Percentiles rank a stretch among this genome's conserved stretches.
phyloP scores from a whole-genome alignment of 2,329 filamentous ascomycete species.

The Calonectria naviculata region DNA sequence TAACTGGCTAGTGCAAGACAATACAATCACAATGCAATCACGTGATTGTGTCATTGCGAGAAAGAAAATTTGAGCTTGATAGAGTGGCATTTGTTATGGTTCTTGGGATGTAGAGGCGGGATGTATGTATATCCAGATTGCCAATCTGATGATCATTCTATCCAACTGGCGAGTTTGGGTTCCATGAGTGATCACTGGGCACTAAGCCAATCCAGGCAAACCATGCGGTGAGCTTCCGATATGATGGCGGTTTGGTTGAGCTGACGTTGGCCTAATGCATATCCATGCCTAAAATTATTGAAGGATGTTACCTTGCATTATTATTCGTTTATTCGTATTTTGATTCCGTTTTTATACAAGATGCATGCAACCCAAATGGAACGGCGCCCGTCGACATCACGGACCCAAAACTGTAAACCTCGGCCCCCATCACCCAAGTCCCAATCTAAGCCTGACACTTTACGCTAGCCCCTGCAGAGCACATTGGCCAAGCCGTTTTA shows the following conservation, averaged over 20 bases:
- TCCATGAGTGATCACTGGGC: neutral
- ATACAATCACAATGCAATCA: neutral
- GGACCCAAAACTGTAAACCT: neutral
- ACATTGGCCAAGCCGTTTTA: neutral
- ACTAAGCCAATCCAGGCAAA: neutral
- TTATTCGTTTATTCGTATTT: neutral
- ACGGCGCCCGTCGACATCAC: too few species aligned
- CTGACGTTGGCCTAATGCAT: neutral
- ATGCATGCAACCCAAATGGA: neutral
- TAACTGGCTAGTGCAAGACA: neutral
- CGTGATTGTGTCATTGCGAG: neutral
- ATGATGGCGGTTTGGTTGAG: neutral
- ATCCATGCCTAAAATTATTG: neutral
- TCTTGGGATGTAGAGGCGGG: too few species aligned
- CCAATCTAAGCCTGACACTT: neutral
- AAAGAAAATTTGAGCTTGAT: neutral
- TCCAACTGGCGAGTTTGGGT: neutral
- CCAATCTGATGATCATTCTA: too few species aligned
- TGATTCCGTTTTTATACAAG: neutral
- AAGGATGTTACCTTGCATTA: neutral
- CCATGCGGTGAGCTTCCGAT: neutral
- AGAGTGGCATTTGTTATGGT: too few species aligned
- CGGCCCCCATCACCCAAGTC: neutral
- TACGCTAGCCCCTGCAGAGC: neutral
- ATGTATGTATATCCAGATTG: too few species aligned